Evolutionary conservation across 164 flowering plant species (phyloP).

Genomic region (Dillenia turbinata): DNA sequence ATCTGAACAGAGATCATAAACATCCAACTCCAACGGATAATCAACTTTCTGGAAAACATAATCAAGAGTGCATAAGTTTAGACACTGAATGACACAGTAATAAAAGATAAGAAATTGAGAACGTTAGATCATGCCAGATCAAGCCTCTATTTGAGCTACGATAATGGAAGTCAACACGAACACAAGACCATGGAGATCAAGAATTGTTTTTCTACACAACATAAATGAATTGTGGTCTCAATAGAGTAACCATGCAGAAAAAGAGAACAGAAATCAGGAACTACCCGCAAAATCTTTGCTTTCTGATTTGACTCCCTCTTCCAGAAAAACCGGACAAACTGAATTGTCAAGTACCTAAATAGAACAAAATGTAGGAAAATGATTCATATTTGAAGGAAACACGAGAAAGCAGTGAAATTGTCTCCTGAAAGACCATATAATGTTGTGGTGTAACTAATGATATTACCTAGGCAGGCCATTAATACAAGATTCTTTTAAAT

Average conservation of each 20-base stretch:
- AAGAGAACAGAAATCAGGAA: constrained; percentile 2
- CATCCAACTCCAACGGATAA: constrained; percentile 92
- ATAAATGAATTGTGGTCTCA: too few species aligned
- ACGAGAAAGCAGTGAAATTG: not conserved
- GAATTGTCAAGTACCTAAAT: constrained; percentile 85
- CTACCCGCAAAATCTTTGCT: constrained; percentile 96
- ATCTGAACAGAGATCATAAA: constrained; percentile 88
- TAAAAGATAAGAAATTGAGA: too few species aligned
- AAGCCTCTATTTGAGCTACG: too few species aligned
- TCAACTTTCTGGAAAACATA: constrained; percentile 77
- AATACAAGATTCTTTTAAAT: constrained; percentile 85
- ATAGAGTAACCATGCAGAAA: not conserved
- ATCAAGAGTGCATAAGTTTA: not conserved
- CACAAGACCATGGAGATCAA: too few species aligned
- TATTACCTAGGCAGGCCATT: constrained; percentile 81
- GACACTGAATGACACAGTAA: too few species aligned
- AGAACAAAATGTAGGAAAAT: too few species aligned
- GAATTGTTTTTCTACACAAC: too few species aligned
- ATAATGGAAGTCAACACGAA: too few species aligned
- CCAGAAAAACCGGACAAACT: constrained; percentile 99
- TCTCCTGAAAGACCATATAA: not conserved
- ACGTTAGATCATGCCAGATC: too few species aligned
- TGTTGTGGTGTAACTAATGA: not conserved
- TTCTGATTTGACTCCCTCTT: constrained; percentile 96
- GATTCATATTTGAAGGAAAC: not conserved